Percentiles rank a stretch among this genome's conserved stretches.
Conservation (phyloP, 2,329 filamentous ascomycete genomes). For the Colletotrichum spinosum region DNA sequence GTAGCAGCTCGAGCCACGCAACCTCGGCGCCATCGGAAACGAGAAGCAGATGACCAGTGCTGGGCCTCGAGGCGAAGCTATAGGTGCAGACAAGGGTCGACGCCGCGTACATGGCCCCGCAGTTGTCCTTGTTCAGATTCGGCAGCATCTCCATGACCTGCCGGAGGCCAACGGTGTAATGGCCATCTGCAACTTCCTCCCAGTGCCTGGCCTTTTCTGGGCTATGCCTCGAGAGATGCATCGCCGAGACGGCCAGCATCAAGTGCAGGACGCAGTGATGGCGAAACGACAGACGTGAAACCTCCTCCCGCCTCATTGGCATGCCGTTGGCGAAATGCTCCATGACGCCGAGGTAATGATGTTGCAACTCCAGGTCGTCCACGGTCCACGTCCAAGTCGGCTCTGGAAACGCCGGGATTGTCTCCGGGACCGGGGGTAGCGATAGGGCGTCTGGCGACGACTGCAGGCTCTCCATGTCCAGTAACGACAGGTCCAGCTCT, state of each 20-base stretch:
- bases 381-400: slow-evolving; percentile 25
- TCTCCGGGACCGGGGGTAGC: not conserved
- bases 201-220: slow-evolving; percentile 6
- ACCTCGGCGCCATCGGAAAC: slow-evolving; percentile 37
- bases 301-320: slow-evolving; percentile 30
- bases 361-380: slow-evolving; percentile 30
- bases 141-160: slow-evolving; percentile 33
- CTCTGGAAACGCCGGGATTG: not conserved
- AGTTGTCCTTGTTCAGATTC: slow-evolving; percentile 27
- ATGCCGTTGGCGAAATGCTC: slow-evolving; percentile 14
- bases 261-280: slow-evolving; percentile 33
- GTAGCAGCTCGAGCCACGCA: slow-evolving; percentile 37
- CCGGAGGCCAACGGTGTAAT: slow-evolving; percentile 27
- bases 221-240: slow-evolving; percentile 13
- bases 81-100: slow-evolving; percentile 28
- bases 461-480: not conserved
- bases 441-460: slow-evolving; percentile 4
- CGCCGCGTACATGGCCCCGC: slow-evolving; percentile 33
- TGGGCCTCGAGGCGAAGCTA: slow-evolving; percentile 31
- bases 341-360: slow-evolving; percentile 28
- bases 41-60: slow-evolving; percentile 37
- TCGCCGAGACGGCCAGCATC: slow-evolving; percentile 27
- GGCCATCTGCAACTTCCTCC: slow-evolving; percentile 30
- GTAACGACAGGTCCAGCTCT: not conserved
- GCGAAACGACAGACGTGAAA: slow-evolving; percentile 32